Conservation (phyloP, 169 alveolate genomes). For the Sarcocystis neurona region DNA sequence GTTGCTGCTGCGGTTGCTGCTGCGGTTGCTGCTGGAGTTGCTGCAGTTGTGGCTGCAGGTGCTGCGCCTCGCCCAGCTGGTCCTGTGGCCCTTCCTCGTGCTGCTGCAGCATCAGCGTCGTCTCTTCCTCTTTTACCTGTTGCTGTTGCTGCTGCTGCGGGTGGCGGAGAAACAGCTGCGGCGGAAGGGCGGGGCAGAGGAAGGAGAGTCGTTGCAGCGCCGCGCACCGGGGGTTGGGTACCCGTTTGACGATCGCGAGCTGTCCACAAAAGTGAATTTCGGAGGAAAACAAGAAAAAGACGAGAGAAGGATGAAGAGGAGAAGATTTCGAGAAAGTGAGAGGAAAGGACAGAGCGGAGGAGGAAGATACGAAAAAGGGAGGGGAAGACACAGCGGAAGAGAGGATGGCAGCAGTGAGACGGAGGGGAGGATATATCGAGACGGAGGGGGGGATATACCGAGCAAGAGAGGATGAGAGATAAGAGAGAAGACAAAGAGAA, state of each 20-base stretch:
- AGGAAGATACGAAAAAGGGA: background rate
- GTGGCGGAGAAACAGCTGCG: too few species aligned
- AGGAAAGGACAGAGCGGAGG: background rate
- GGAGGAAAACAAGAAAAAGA: background rate
- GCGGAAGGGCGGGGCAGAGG: slow-evolving; percentile 55
- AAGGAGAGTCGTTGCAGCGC: slow-evolving; percentile 60
- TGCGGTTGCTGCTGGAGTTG: background rate
- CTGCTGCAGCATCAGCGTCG: slow-evolving; percentile 7
- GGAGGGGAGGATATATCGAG: too few species aligned
- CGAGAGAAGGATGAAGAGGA: background rate
- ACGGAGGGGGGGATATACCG: too few species aligned
- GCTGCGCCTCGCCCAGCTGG: too few species aligned
- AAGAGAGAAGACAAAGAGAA: too few species aligned
- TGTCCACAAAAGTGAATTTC: background rate
- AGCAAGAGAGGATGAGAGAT: too few species aligned
- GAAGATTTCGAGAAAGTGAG: background rate
- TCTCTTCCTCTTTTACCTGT: background rate
- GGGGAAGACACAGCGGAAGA: too few species aligned
- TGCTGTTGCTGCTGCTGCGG: background rate
- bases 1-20: background rate
- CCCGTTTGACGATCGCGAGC: slow-evolving; percentile 17
- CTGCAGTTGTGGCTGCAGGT: slow-evolving; percentile 5
- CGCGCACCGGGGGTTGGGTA: slow-evolving; percentile 75
- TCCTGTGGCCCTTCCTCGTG: background rate
- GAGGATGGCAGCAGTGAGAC: too few species aligned